Percentiles rank a stretch among this genome's conserved stretches.
These are phyloP conservation scores for Phytophthora aleatoria DNA, from an alignment of 352 stramenopile genomes.

Conservation along the genomic window DNA sequence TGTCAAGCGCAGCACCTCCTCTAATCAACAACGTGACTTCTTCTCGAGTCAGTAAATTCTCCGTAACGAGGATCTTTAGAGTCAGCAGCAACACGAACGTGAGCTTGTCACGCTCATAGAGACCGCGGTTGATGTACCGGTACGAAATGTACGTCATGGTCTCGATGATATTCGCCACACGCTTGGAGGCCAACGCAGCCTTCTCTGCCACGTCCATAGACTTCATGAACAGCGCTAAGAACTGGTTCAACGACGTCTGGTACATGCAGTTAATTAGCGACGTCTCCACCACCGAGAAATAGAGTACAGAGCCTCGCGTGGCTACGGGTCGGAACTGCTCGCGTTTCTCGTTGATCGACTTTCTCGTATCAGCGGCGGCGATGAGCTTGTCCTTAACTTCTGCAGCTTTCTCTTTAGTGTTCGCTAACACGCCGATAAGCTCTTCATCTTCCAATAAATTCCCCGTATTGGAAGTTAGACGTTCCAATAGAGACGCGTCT, in stretches of 20 bases:
- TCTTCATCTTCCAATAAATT: slow-evolving; percentile 99
- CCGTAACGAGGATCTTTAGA: slow-evolving; percentile 98
- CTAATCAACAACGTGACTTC: slow-evolving; percentile 96
- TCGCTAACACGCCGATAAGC: slow-evolving; percentile 97
- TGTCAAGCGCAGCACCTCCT: slow-evolving; percentile 96
- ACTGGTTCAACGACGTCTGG: slow-evolving; percentile 98
- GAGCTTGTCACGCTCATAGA: slow-evolving; percentile 98
- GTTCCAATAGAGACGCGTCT: slow-evolving; percentile 96
- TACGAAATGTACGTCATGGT: slow-evolving; percentile 99
- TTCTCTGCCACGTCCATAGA: slow-evolving; percentile 98
- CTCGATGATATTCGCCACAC: slow-evolving; percentile 99
- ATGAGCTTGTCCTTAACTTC: slow-evolving; percentile 98
- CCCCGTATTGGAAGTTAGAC: slow-evolving; percentile 96
- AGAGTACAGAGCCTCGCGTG: slow-evolving; percentile 97
- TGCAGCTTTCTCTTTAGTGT: slow-evolving; percentile 98
- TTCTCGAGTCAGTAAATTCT: slow-evolving; percentile 90
- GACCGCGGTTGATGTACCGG: slow-evolving; percentile 97
- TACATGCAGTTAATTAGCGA: slow-evolving; percentile 99
- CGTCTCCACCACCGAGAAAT: slow-evolving; percentile 99
- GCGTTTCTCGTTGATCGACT: slow-evolving; percentile 98
- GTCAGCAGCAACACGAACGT: slow-evolving; percentile 98
- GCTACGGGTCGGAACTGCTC: slow-evolving; percentile 98
- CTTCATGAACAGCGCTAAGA: slow-evolving; percentile 97
- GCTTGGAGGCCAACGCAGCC: slow-evolving; percentile 96
- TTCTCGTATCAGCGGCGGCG: slow-evolving; percentile 95